Evolutionary conservation across 768 basidiomycete genomes (phyloP).

Genomic region (Coprinopsis sp.): DNA sequence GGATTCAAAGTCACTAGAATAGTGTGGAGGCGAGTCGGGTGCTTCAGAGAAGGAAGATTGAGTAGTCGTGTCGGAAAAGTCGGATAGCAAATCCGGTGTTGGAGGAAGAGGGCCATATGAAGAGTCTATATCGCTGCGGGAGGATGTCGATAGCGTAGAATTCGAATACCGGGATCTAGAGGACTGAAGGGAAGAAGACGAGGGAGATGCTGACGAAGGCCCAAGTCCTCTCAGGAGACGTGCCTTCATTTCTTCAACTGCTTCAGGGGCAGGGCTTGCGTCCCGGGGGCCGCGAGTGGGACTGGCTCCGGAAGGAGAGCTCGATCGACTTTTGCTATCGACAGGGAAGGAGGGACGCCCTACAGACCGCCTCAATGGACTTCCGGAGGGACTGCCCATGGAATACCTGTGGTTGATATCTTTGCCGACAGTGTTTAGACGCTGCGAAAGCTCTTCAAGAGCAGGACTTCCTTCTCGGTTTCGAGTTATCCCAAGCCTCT

Average conservation of each 20-base stretch:
- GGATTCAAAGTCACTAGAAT: constrained; percentile 20
- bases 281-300: constrained; percentile 21
- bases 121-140: constrained; percentile 6
- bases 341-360: constrained; percentile 14
- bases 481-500: constrained; percentile 52
- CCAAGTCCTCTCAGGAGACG: constrained; percentile 37
- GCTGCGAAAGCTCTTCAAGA: constrained; percentile 45
- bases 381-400: constrained; percentile 20
- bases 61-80: constrained; percentile 55
- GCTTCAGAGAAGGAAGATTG: constrained; percentile 42
- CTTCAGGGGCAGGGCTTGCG: constrained; percentile 37
- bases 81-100: constrained; percentile 58
- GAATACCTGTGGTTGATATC: constrained; percentile 21
- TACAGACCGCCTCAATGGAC: constrained; percentile 9
- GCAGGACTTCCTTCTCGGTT: constrained; percentile 53
- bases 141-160: constrained; percentile 14
- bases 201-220: constrained; percentile 13
- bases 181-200: constrained; percentile 15
- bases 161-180: constrained; percentile 10
- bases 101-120: constrained; percentile 26
- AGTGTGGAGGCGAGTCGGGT: constrained; percentile 47
- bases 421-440: constrained; percentile 36
- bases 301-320: constrained; percentile 17
- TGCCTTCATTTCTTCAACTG: constrained; percentile 61
- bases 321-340: constrained; percentile 22